Evolutionary conservation across 495 filamentous ascomycete genomes (phyloP), one percentile per base, ranked within the genome.

Genomic region (Collariella sp.): DNA sequence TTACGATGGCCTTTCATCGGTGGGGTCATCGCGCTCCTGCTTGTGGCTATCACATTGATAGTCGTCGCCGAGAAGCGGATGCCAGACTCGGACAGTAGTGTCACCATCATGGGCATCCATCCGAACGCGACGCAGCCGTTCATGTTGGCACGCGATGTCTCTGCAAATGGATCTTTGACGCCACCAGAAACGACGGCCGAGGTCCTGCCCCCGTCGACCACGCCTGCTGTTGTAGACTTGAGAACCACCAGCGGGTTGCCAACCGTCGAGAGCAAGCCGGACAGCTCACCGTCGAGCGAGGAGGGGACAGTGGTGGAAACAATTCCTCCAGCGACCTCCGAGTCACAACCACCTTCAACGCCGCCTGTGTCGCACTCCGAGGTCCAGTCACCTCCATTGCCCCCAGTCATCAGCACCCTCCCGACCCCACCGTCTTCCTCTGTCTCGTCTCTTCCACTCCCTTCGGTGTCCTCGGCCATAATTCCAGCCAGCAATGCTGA

Each of bases 1-100:
- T 42, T 71, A 24, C 50, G 50, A 56, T 67, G 64, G 66, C 66
- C 66, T 4, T 71, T 71, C 38, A 62, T 71, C 52, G 16, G 39
- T 5, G 35, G 20, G 39, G 46, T 66, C 40, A 61, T 64, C 15
- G 26, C 58, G 7, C 18, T 67, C 29, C 45, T 70, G 42, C 51
- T 57, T 13, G 48, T 61, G 20, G 59, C 61, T 50, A 70, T 70
- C 46, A 56, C 34, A 13, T 29, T 67, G 45, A 46, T 67, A 35
- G 52, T 58, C 45, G 62, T 63, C 31, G 65, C 63, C 26, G 52
- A 66, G 36, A 62, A 52, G 39, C 45, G 50, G 22, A 61, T 70
- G 67, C 67, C 67, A 20, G 40, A 63, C 53, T 66, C 62, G 19
- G 65, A 70, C 43, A 62, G 40, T 24, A 58, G 50, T 16, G 62